A percentile compares a stretch with the other conserved stretches of the same genome.
These are phyloP conservation scores for Lotus japonicus DNA, from an alignment of 306 rosid species.

Conservation along the genomic window DNA sequence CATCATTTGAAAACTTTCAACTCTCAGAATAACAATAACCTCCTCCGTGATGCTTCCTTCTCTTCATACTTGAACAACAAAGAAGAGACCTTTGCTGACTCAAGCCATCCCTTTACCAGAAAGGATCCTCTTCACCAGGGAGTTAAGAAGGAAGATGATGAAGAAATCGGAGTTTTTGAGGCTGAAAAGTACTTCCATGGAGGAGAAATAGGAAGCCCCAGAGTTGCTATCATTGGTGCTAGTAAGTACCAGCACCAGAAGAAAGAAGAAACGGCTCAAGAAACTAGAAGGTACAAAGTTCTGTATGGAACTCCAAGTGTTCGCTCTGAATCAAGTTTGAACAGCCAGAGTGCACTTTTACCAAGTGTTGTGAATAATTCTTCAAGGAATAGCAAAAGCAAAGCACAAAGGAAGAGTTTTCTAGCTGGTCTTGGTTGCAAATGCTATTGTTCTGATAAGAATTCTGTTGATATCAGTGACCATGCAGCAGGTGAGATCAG, in stretches of 20 bases:
- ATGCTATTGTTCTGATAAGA: constrained; percentile 60
- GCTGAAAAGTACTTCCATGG: constrained; percentile 97
- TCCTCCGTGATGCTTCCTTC: constrained; percentile 37
- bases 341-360: constrained; percentile 64
- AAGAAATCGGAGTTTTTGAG: constrained; percentile 76
- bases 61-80: constrained; percentile 45
- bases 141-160: constrained; percentile 52
- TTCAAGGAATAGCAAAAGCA: constrained; percentile 17
- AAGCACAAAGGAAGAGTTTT: constrained; percentile 34
- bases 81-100: constrained; percentile 29
- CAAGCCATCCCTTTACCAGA: constrained; percentile 23
- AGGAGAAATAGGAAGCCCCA: constrained; percentile 33
- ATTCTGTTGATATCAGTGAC: constrained; percentile 53
- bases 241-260: constrained; percentile 22
- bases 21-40: constrained; percentile 15
- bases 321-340: constrained; percentile 71
- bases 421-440: constrained; percentile 62
- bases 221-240: constrained; percentile 23
- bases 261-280: constrained; percentile 3
- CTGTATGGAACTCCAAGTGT: constrained; percentile 59
- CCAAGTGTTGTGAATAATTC: constrained; percentile 29
- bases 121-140: constrained; percentile 20
- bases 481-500: constrained; percentile 48
- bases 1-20: constrained; percentile 30
- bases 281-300: constrained; percentile 22